phyloP scores from a whole-genome alignment of 1,139 yeast genomes.

The Pichia sp. region DNA sequence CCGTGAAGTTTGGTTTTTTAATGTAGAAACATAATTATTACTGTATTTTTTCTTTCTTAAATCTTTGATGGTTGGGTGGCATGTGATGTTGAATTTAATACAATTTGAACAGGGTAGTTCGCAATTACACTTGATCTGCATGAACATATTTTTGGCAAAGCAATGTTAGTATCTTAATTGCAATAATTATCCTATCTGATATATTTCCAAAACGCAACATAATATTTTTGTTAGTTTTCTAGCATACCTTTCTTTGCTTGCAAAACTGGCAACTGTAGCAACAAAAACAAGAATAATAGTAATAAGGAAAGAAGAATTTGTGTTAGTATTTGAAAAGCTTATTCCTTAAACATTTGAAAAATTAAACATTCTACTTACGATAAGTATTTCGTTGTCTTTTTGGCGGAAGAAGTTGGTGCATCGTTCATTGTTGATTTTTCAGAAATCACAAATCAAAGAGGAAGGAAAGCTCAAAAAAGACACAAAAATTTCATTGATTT shows the following conservation, averaged over 20 bases:
- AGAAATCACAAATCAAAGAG: not conserved
- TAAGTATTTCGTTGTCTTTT: not conserved
- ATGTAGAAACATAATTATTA: slow-evolving; percentile 5
- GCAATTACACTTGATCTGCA: slow-evolving; percentile 8
- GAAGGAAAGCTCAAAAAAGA: too few species aligned
- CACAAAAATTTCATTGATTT: too few species aligned
- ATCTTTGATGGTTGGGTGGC: slow-evolving; percentile 8
- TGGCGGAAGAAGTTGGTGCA: too few species aligned
- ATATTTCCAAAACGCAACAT: too few species aligned
- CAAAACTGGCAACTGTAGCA: slow-evolving; percentile 6
- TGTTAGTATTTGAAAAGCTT: too few species aligned
- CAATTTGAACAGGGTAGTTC: slow-evolving; percentile 11
- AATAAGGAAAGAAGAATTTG: not conserved
- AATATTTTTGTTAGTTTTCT: not conserved
- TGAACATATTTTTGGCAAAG: not conserved
- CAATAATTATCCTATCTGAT: too few species aligned
- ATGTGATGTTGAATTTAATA: slow-evolving; percentile 4
- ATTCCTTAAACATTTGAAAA: too few species aligned
- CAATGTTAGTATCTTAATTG: not conserved
- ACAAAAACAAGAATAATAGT: not conserved
- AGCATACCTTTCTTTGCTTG: slow-evolving; percentile 6
- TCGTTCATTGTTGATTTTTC: too few species aligned
- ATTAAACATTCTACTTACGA: not conserved
- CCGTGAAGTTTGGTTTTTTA: not conserved
- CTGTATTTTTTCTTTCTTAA: slow-evolving; percentile 6